Conservation (phyloP, 2,329 filamentous ascomycete genomes). For the Ceratocystis destructans region DNA sequence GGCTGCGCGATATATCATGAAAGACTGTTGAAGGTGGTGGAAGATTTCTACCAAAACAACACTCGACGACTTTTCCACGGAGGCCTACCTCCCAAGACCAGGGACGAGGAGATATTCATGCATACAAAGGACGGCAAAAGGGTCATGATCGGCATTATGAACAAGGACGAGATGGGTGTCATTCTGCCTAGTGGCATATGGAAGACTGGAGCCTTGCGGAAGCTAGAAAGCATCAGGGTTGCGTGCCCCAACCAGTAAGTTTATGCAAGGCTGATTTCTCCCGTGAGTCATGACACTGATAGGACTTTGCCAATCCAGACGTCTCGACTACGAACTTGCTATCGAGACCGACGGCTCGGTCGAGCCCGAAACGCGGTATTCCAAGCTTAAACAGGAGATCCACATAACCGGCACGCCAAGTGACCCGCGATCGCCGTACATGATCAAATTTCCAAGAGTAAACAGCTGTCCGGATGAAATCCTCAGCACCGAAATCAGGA, state of each 20-base stretch:
- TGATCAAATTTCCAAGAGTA: not conserved
- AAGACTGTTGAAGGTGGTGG: not conserved
- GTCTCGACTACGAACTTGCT: not conserved
- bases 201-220: not conserved
- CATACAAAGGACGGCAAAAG: not conserved
- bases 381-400: not conserved
- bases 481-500: not conserved
- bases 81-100: not conserved
- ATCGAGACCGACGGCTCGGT: not conserved
- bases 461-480: slow-evolving; percentile 1
- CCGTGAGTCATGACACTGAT: not conserved
- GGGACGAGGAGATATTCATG: not conserved
- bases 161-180: not conserved
- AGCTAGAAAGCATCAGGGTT: slow-evolving; percentile 3
- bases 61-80: not conserved
- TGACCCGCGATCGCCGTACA: not conserved
- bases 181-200: not conserved
- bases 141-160: not conserved
- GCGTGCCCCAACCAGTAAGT: slow-evolving; percentile 7
- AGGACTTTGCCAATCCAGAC: not conserved
- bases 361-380: not conserved
- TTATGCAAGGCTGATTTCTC: not conserved
- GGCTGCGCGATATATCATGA: not conserved
- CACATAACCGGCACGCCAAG: not conserved
- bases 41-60: not conserved